phyloP scores from a whole-genome alignment of 805 yeast species.

The Zygosaccharomyces bisporus region DNA sequence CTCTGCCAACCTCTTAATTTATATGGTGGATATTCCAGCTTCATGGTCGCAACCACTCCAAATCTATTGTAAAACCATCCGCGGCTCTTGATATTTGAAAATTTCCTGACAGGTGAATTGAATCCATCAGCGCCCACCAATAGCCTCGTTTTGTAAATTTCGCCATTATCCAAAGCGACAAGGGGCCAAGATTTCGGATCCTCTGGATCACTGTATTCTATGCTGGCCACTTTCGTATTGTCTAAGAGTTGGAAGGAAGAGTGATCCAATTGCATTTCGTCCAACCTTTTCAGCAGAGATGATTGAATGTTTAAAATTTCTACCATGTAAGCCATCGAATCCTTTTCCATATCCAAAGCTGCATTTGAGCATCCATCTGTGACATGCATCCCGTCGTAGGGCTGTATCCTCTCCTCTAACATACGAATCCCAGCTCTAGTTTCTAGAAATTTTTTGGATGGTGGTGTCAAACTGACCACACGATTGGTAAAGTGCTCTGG shows the following conservation, averaged over 20 bases:
- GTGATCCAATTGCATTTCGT: conserved; percentile 38
- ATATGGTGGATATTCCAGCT: conserved; percentile 66
- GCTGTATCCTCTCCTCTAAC: conserved; percentile 68
- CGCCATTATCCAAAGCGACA: conserved; percentile 64
- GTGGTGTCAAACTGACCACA: conserved; percentile 82
- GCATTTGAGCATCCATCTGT: conserved; percentile 80
- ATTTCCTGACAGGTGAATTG: conserved; percentile 85
- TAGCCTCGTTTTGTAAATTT: conserved; percentile 60
- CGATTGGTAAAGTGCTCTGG: conserved; percentile 64
- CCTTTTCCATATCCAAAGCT: conserved; percentile 62
- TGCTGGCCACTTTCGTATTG: conserved; percentile 61
- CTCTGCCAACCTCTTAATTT: conserved; percentile 87
- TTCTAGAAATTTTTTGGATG: conserved; percentile 60
- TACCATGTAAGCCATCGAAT: conserved; percentile 73
- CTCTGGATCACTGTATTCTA: conserved; percentile 37
- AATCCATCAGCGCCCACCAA: conserved; percentile 94
- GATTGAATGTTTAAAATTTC: conserved; percentile 84
- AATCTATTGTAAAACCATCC: conserved; percentile 90
- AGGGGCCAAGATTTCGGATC: conserved; percentile 66
- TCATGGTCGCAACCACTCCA: conserved; percentile 91
- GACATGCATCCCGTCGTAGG: conserved; percentile 77
- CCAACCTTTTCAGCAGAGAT: conserved; percentile 54
- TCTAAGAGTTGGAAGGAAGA: conserved; percentile 49
- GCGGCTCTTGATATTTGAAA: conserved; percentile 74
- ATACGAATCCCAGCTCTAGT: conserved; percentile 74